Evolutionary conservation across 1,139 yeast genomes (phyloP).

Genomic region (Saccharomyces hybrid): DNA sequence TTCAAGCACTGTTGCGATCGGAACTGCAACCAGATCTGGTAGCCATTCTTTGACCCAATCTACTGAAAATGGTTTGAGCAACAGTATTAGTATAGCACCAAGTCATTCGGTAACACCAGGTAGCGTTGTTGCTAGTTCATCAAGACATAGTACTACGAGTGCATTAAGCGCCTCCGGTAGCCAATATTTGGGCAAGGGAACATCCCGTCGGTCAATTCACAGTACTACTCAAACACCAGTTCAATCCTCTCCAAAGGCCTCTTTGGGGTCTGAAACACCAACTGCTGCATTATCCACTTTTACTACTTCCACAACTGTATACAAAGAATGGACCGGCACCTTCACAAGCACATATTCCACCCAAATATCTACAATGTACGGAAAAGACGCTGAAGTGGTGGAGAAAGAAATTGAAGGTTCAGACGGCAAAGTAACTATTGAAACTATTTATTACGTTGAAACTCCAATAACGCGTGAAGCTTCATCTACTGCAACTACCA

Average conservation of each 20-base stretch:
- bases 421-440: slow-evolving; percentile 1
- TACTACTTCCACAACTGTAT: slow-evolving; percentile 9
- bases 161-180: not conserved
- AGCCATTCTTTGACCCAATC: not conserved
- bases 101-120: not conserved
- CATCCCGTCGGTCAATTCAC: not conserved
- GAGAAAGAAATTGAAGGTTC: not conserved
- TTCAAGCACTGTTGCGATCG: not conserved
- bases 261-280: not conserved
- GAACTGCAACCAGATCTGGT: not conserved
- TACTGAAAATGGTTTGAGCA: not conserved
- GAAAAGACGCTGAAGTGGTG: not conserved
- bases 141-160: not conserved
- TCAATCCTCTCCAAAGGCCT: not conserved
- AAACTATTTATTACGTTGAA: slow-evolving; percentile 3
- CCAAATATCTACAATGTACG: not conserved
- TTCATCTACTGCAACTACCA: not conserved
- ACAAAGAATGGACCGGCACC: slow-evolving; percentile 42
- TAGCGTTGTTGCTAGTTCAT: not conserved
- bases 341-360: slow-evolving; percentile 1
- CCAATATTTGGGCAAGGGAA: not conserved
- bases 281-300: not conserved
- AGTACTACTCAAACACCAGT: not conserved
- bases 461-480: slow-evolving; percentile 1
- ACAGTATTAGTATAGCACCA: not conserved